A percentile compares a stretch with the other conserved stretches of the same genome.
Evolutionary conservation across 2,329 filamentous ascomycete species (phyloP).

Genomic region (Sphaerulina vaccinii): DNA sequence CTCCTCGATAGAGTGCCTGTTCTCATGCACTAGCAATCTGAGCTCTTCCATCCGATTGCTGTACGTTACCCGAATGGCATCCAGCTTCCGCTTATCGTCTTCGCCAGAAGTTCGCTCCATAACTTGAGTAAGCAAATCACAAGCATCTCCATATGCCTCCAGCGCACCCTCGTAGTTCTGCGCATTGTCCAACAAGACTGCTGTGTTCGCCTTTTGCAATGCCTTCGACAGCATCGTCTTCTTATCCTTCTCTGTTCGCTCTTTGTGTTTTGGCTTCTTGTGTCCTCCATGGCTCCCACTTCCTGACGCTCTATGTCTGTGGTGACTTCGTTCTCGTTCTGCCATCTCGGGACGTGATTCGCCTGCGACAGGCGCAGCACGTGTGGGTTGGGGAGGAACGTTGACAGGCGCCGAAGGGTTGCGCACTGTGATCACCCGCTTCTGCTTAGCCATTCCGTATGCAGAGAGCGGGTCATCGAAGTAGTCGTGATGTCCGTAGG

Average conservation of each 20-base stretch:
- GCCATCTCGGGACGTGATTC: constrained; percentile 17
- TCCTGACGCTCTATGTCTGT: constrained; percentile 6
- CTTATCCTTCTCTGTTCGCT: constrained; percentile 56
- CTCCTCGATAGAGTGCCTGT: constrained; percentile 46
- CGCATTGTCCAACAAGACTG: constrained; percentile 92
- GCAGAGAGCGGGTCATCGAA: constrained; percentile 33
- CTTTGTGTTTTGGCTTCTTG: constrained; percentile 36
- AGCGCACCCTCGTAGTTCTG: constrained; percentile 91
- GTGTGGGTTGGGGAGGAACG: constrained; percentile 9
- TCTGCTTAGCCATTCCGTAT: constrained; percentile 26
- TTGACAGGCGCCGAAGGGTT: constrained; percentile 29
- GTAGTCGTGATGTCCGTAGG: constrained; percentile 32
- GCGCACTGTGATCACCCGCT: constrained; percentile 29
- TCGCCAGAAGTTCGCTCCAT: constrained; percentile 79
- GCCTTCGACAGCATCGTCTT: constrained; percentile 97
- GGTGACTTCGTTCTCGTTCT: constrained; percentile 8
- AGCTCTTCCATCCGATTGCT: constrained; percentile 86
- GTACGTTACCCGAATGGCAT: constrained; percentile 90
- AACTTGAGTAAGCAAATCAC: constrained; percentile 81
- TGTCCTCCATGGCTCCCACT: constrained; percentile 15
- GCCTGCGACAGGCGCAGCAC: constrained; percentile 16
- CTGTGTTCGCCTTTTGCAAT: constrained; percentile 90
- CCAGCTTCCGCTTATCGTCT: constrained; percentile 85
- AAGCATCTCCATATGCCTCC: constrained; percentile 88
- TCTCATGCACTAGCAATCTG: constrained; percentile 63